Evolutionary conservation across 352 stramenopile genomes (phyloP).

Genomic region (Elongisporangium undulatum): DNA sequence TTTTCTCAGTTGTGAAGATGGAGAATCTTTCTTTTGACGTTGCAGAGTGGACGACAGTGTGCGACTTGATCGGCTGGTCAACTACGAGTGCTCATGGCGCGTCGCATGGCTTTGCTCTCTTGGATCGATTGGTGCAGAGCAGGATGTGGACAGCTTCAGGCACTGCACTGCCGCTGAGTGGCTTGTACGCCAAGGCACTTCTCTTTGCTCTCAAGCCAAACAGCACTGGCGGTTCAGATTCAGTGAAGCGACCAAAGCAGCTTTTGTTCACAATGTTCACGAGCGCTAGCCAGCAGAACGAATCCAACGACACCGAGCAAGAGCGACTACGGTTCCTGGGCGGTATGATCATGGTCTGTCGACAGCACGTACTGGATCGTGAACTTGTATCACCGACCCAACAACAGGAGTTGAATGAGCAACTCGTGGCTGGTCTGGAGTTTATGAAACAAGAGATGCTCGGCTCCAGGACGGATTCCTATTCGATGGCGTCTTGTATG

Average conservation of each 20-base stretch:
- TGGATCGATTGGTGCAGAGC: conserved; percentile 54
- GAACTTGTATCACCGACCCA: neutral
- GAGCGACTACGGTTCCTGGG: conserved; percentile 50
- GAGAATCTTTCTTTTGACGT: conserved; percentile 30
- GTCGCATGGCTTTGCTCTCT: conserved; percentile 46
- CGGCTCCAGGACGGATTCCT: conserved; percentile 20
- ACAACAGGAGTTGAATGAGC: conserved; percentile 23
- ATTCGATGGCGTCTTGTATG: conserved; percentile 45
- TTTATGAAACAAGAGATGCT: conserved; percentile 50
- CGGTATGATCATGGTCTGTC: conserved; percentile 49
- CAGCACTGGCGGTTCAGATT: neutral
- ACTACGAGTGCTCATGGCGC: conserved; percentile 35
- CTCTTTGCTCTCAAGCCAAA: conserved; percentile 47
- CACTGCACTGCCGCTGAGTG: conserved; percentile 49
- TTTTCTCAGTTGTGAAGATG: conserved; percentile 23
- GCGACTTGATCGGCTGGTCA: conserved; percentile 57
- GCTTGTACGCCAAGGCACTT: conserved; percentile 61
- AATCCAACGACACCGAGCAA: conserved; percentile 15
- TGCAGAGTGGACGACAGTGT: conserved; percentile 59
- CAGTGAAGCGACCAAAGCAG: conserved; percentile 27
- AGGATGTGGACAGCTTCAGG: conserved; percentile 50
- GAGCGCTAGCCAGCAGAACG: conserved; percentile 28
- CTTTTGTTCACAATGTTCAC: conserved; percentile 54
- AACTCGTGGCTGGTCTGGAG: conserved; percentile 36
- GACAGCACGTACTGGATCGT: conserved; percentile 22